Base-by-base conservation (phyloP, 768 basidiomycete genomes). In the Rhodocollybia butyracea region DNA sequence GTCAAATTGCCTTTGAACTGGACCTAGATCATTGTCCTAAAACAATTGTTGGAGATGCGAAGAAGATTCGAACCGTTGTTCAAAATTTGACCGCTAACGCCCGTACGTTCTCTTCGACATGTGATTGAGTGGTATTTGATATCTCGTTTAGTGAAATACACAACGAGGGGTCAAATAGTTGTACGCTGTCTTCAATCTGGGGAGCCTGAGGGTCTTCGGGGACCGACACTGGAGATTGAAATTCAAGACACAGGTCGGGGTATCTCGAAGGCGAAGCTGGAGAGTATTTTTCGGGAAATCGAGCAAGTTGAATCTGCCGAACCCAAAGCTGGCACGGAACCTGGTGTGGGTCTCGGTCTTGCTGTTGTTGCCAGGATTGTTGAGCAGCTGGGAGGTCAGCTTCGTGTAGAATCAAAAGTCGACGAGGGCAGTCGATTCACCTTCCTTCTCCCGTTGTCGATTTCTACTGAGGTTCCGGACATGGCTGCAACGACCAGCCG, bases 331-430 rank as follows among this genome's bases (percentile, higher is more conserved):
- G 65, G 61, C 39, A 62, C 61, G 12, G 73, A 71, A 31, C 64
- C 70, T 21, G 83, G 82, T 8, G 75, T 85, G 34, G 83, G 89
- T 5, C 76, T 92, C 13, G 90, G 90, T 3, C 73, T 91, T 29
- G 90, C 91, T 3, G 86, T 91, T 5, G 90, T 92, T 11, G 88
- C 88, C 0, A 77, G 89, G 15, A 89, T 91, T 39, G 86, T 91
- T 3, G 84, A 86, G 60, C 89, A 89, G 58, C 76, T 91, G 1
- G 85, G 83, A 0, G 91, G 90, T 3, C 89, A 89, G 65, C 77
- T 94, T 2, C 82, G 87, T 5, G 89, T 90, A 3, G 87, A 91
- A 55, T 91, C 88, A 0, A 77, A 80, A 48, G 73, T 82, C n/a
- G 76, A 74, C 42, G 68, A 78, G 61, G 91, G 90, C 8, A 87